phyloP scores from a whole-genome alignment of 768 basidiomycete genomes.

The Amanita rubescens region DNA sequence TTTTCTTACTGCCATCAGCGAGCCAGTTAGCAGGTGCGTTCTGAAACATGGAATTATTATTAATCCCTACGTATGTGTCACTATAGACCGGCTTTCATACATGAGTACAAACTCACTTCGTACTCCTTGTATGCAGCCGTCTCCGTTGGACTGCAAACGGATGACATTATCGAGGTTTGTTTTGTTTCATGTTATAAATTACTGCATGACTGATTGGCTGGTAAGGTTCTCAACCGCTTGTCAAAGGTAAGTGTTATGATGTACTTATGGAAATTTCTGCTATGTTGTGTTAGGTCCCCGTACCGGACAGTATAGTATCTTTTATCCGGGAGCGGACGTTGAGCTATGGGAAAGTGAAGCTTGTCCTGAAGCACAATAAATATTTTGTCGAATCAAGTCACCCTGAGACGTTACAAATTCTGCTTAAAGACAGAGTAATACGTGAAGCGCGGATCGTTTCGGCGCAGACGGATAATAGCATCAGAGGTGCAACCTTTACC shows the following conservation, averaged over 20 bases:
- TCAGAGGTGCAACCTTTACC: constrained; percentile 69
- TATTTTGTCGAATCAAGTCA: constrained; percentile 96
- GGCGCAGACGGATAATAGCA: constrained; percentile 63
- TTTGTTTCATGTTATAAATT: constrained; percentile 18
- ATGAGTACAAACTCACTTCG: constrained; percentile 98
- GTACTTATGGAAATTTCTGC: constrained; percentile 2
- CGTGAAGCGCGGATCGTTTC: constrained; percentile 75
- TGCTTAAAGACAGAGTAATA: constrained; percentile 83
- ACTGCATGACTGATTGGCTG: constrained; percentile 22
- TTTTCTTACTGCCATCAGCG: constrained; percentile 95
- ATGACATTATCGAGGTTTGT: constrained; percentile 95
- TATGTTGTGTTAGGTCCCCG: constrained; percentile 62
- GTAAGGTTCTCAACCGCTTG: constrained; percentile 68
- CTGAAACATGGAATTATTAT: constrained; percentile 21
- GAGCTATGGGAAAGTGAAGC: constrained; percentile 97
- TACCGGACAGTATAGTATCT: constrained; percentile 76
- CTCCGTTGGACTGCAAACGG: constrained; percentile 94
- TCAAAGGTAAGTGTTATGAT: constrained; percentile 49
- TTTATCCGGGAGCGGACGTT: constrained; percentile 92
- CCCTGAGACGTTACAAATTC: constrained; percentile 82
- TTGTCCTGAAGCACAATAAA: constrained; percentile 96
- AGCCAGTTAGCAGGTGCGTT: constrained; percentile 95
- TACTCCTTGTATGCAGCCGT: constrained; percentile 98
- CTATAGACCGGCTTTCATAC: constrained; percentile 88
- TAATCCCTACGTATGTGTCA: constrained; percentile 12